Percentiles rank a stretch among this genome's conserved stretches.
Evolutionary conservation across 108 stramenopile genomes (phyloP).

Genomic region (Nannochloropsis gaditana): DNA sequence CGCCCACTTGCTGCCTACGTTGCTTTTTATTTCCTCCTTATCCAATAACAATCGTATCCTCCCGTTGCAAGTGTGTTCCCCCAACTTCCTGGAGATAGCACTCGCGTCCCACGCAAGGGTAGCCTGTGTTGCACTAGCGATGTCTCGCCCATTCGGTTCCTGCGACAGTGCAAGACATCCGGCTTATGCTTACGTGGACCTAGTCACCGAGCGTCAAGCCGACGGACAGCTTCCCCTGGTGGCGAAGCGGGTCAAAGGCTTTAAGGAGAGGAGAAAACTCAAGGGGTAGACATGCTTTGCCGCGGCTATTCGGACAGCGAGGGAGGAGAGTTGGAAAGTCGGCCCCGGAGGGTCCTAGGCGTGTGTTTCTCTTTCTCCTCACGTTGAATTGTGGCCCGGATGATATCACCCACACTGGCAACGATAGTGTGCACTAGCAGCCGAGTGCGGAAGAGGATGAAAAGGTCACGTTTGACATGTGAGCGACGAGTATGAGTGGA

Average conservation of each 20-base stretch:
- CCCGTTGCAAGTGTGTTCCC: no score
- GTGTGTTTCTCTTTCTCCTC: not conserved
- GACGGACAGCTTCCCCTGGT: not conserved
- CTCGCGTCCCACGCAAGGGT: no score
- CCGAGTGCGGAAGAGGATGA: not conserved
- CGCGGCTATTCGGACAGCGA: not conserved
- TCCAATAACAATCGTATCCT: no score
- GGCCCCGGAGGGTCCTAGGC: not conserved
- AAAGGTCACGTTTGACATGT: not conserved
- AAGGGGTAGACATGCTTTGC: not conserved
- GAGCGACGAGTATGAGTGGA: slow-evolving; percentile 16
- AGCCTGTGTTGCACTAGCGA: no score
- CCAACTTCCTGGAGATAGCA: no score
- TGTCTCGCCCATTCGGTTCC: no score
- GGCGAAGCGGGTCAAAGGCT: not conserved
- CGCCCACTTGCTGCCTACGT: no score
- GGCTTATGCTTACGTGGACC: not conserved
- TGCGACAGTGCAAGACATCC: no score
- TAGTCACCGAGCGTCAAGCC: not conserved
- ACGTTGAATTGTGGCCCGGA: not conserved
- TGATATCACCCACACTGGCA: not conserved
- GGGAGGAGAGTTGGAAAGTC: not conserved
- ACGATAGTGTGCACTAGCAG: slow-evolving; percentile 5
- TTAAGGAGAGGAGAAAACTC: not conserved
- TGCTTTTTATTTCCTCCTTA: no score